Base-by-base conservation (phyloP, 2,329 filamentous ascomycete genomes). In the Thermomyces lanuginosus region DNA sequence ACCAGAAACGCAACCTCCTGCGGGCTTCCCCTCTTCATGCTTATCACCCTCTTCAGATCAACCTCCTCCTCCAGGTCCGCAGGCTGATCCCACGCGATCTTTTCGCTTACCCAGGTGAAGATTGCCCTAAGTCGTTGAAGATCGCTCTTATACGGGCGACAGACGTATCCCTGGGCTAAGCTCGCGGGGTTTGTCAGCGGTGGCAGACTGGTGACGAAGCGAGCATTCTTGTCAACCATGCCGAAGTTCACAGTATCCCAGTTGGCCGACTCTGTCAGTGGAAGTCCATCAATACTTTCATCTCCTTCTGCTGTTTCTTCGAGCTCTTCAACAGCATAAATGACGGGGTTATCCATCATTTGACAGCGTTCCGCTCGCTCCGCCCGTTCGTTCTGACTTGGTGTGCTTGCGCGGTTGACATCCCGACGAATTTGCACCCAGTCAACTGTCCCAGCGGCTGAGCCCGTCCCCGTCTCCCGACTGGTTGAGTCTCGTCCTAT, bases 371-470 rank as follows among this genome's bases (percentile, higher is more conserved):
- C 86, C 22, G 71, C 75, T 28, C 86, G 66, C 47, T 98, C 89
- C 20, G 72, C 64, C 11, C 76, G 69, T 56, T 98, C 89, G 37
- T 86, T 89, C 34, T 74, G 76, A 51, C 84, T 92, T 19, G 93
- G 63, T 0, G 86, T 89, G 45, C 92, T 95, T 3, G 86, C 92
- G 18, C 89, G 71, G 51, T 98, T 95, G 24, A 98, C 77, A 52
- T 98, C 91, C 23, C 89, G 72, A 18, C 89, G 76, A 12, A 95
- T 83, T 49, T 95, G 84, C n/a, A 98, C 83, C 84, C 89, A 98
- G 48, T 95, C 86, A 8, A 79, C 37, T 9, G 42, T 58, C 14
- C 48, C 39, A 31, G 53, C 60, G 40, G 56, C 48, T n/a, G n/a
- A n/a, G 19, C 60, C 66, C 5, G 77, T 51, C 2, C 77, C 81